phyloP scores from a whole-genome alignment of 2,329 filamentous ascomycete species.

The Epicoccum nigrum region DNA sequence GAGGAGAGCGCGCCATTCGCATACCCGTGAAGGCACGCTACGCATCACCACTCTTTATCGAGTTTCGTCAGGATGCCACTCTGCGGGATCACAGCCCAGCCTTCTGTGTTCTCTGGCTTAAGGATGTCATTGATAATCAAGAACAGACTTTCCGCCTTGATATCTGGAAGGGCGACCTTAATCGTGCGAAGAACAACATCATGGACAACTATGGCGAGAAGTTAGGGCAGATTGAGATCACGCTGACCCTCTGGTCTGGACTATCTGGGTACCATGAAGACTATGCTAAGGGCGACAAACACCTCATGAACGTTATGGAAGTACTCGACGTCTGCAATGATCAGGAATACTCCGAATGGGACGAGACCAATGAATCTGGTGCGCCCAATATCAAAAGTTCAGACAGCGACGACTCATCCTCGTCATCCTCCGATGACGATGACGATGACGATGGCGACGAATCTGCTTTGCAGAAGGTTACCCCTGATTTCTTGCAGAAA shows the following conservation, averaged over 20 bases:
- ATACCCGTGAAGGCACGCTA: conserved; percentile 69
- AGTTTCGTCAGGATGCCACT: conserved; percentile 64
- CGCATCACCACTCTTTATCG: conserved; percentile 60
- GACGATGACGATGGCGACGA: conserved; percentile 28
- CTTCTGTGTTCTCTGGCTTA: conserved; percentile 71
- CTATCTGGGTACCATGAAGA: conserved; percentile 64
- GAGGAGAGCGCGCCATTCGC: conserved; percentile 53
- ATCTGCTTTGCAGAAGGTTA: conserved; percentile 22
- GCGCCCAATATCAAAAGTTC: conserved; percentile 11
- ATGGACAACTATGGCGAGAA: conserved; percentile 61
- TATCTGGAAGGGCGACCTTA: conserved; percentile 71
- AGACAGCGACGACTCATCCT: conserved; percentile 42
- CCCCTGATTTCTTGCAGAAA: conserved; percentile 30
- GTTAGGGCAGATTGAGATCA: conserved; percentile 64
- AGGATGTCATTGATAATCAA: conserved; percentile 72
- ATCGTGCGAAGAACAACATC: conserved; percentile 57
- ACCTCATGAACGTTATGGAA: conserved; percentile 67
- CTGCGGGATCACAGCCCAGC: conserved; percentile 63
- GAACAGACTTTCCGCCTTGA: conserved; percentile 63
- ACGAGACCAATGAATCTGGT: conserved; percentile 25
- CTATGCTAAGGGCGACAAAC: conserved; percentile 60
- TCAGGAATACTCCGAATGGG: conserved; percentile 54
- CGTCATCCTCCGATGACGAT: conserved; percentile 25
- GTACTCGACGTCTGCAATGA: conserved; percentile 67
- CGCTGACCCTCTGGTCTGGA: conserved; percentile 66